A percentile compares a stretch with the other conserved stretches of the same genome.
Evolutionary conservation across 257 asterid species (phyloP).

Genomic region (Forsythia viridissima): DNA sequence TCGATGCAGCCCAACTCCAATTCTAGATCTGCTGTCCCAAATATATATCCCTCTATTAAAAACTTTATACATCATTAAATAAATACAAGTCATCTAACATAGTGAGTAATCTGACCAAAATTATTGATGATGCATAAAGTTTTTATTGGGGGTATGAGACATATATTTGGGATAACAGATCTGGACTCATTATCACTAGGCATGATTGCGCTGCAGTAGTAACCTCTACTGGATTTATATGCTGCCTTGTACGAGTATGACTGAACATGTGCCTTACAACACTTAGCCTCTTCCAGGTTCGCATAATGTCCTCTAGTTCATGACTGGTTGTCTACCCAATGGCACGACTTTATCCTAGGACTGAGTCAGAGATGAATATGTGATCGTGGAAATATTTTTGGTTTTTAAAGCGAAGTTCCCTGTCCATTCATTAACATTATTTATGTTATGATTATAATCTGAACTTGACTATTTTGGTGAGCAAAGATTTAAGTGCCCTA

Average conservation of each 20-base stretch:
- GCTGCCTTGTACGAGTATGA: neutral
- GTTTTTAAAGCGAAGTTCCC: neutral
- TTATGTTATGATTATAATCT: neutral
- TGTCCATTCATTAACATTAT: neutral
- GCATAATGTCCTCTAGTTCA: neutral
- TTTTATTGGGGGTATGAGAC: no score
- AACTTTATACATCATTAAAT: no score
- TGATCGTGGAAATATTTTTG: neutral
- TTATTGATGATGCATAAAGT: no score
- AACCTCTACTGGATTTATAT: neutral
- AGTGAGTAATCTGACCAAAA: no score
- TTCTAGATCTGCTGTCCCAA: neutral
- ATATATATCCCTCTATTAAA: no score
- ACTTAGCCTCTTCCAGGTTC: neutral
- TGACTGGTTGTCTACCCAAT: neutral
- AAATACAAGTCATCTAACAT: no score
- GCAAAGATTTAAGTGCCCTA: neutral
- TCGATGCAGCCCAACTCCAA: neutral
- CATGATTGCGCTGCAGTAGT: neutral
- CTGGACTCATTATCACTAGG: neutral
- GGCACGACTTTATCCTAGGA: neutral
- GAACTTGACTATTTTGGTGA: neutral
- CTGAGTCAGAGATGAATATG: neutral
- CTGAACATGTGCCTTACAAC: neutral
- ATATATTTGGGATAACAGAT: no score